Conservation (phyloP, 2,329 filamentous ascomycete species). For the Penicillium fuscoglaucum region DNA sequence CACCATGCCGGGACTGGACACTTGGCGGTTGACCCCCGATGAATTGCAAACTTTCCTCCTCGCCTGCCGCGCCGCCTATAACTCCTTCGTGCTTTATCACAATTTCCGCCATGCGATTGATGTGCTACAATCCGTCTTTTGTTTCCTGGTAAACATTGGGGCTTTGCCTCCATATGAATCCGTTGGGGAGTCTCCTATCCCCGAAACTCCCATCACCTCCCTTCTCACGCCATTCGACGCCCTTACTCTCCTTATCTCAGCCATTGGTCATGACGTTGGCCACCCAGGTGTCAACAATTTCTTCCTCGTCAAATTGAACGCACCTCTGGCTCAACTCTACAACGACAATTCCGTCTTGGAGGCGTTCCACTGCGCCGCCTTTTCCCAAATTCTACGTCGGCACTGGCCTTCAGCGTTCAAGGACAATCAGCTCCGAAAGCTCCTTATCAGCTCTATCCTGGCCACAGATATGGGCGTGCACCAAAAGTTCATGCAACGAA, state of each 20-base stretch:
- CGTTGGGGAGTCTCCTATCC: constrained; percentile 32
- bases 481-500: constrained; percentile 91
- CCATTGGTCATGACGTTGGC: constrained; percentile 97
- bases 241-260: constrained; percentile 83
- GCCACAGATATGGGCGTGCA: constrained; percentile 97
- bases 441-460: constrained; percentile 97
- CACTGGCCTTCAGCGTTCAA: constrained; percentile 86
- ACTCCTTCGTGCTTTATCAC: constrained; percentile 93
- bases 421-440: constrained; percentile 74
- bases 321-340: constrained; percentile 90
- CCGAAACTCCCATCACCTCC: constrained; percentile 66
- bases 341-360: constrained; percentile 96
- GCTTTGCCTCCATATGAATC: constrained; percentile 67
- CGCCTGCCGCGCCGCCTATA: constrained; percentile 90
- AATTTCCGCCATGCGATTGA: constrained; percentile 98
- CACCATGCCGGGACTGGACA: constrained; percentile 73
- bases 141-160: constrained; percentile 80
- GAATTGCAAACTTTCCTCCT: constrained; percentile 83
- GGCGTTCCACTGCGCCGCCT: constrained; percentile 96
- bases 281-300: constrained; percentile 98
- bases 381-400: constrained; percentile 88
- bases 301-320: constrained; percentile 87
- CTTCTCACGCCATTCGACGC: constrained; percentile 85
- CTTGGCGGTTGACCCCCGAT: constrained; percentile 78
- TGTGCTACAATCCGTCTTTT: constrained; percentile 89